Conservation (phyloP, 805 yeast genomes). For the Komagataella phaffii region DNA sequence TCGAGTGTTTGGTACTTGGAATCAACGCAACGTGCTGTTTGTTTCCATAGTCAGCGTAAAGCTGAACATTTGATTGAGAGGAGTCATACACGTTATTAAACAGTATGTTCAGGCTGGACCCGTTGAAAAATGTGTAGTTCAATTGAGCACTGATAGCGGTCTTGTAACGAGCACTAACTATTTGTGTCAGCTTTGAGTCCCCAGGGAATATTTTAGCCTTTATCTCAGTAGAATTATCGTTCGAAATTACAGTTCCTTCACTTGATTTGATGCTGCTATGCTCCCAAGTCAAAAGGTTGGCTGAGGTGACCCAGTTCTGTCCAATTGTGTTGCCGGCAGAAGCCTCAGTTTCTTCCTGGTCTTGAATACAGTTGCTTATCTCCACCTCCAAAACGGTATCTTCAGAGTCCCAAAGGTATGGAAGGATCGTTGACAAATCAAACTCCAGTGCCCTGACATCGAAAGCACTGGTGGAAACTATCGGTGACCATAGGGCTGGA, state of each 20-base stretch:
- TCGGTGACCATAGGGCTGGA: conserved; percentile 72
- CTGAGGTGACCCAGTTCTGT: conserved; percentile 49
- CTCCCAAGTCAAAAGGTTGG: conserved; percentile 43
- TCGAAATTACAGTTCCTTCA: conserved; percentile 21
- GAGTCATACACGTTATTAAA: conserved; percentile 17
- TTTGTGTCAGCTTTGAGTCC: conserved; percentile 22
- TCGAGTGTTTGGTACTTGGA: conserved; percentile 13
- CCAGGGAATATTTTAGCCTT: conserved; percentile 21
- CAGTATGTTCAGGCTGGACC: conserved; percentile 18
- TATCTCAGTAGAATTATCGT: conserved; percentile 17
- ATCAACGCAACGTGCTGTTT: conserved; percentile 17
- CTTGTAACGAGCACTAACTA: conserved; percentile 20
- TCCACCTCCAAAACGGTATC: conserved; percentile 28
- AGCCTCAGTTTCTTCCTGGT: neutral
- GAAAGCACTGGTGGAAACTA: conserved; percentile 62
- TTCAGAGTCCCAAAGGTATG: conserved; percentile 44
- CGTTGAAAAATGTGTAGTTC: conserved; percentile 23
- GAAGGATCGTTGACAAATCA: conserved; percentile 59
- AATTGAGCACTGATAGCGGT: conserved; percentile 22
- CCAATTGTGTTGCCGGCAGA: conserved; percentile 20
- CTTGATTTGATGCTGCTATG: conserved; percentile 22
- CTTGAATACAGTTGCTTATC: conserved; percentile 38
- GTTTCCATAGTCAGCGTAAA: conserved; percentile 24
- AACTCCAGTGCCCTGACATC: conserved; percentile 60
- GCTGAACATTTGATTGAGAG: conserved; percentile 23